These are phyloP conservation scores for Alternaria incomplexa DNA, from an alignment of 2,329 filamentous ascomycete genomes.

Conservation along the genomic window DNA sequence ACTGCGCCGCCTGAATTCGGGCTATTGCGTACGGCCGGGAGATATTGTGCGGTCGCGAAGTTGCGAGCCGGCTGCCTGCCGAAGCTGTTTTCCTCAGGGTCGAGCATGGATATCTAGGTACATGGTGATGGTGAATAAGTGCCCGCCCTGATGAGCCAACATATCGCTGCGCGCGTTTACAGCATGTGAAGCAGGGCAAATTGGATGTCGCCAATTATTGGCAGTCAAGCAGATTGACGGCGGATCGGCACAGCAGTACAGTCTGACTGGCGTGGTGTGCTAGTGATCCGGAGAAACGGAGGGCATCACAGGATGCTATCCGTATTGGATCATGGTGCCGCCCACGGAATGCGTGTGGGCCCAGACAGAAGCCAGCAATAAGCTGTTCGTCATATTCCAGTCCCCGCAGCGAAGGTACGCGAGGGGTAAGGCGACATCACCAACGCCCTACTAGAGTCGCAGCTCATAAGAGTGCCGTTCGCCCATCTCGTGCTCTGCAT, in stretches of 20 bases:
- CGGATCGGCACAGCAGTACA: slow-evolving; percentile 14
- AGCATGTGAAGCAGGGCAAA: not conserved
- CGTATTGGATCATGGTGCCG: slow-evolving; percentile 25
- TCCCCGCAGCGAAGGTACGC: slow-evolving; percentile 36
- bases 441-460: slow-evolving; percentile 8
- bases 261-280: slow-evolving; percentile 16
- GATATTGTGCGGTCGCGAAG: not conserved
- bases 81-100: not conserved
- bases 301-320: slow-evolving; percentile 15
- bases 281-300: slow-evolving; percentile 37
- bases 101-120: not conserved
- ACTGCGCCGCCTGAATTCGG: not conserved
- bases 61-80: slow-evolving; percentile 1
- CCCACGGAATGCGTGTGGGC: slow-evolving; percentile 25
- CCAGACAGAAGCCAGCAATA: slow-evolving; percentile 35
- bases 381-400: slow-evolving; percentile 40
- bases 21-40: not conserved
- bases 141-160: slow-evolving; percentile 2
- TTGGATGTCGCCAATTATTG: not conserved
- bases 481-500: slow-evolving; percentile 16
- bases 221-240: not conserved
- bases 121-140: not conserved
- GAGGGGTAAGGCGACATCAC: slow-evolving; percentile 31
- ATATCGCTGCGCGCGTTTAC: not conserved
- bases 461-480: slow-evolving; percentile 28